Evolutionary conservation across 1,139 yeast species (phyloP).

Genomic region (Candida sp.): DNA sequence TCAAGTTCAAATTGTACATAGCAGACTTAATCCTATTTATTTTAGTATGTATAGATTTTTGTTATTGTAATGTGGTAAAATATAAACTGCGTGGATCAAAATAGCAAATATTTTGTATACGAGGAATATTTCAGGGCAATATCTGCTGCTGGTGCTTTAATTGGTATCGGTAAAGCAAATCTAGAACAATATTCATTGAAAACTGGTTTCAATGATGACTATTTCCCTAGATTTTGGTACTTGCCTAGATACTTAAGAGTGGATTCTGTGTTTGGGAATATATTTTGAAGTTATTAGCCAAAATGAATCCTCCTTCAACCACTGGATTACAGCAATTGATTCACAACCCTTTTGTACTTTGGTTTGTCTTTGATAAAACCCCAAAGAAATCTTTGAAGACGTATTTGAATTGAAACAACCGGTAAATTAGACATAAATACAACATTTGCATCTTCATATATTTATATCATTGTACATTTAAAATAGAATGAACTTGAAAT

Average conservation of each 20-base stretch:
- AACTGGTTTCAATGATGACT: slow-evolving; percentile 23
- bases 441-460: too few species aligned
- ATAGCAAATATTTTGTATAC: slow-evolving; percentile 10
- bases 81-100: too few species aligned
- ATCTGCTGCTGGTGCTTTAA: slow-evolving; percentile 48
- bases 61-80: too few species aligned
- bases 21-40: too few species aligned
- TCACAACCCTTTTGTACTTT: not conserved
- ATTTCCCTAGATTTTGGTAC: slow-evolving; percentile 28
- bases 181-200: slow-evolving; percentile 32
- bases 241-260: slow-evolving; percentile 27
- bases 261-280: slow-evolving; percentile 19
- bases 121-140: slow-evolving; percentile 38
- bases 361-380: not conserved
- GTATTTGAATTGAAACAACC: not conserved
- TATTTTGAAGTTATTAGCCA: not conserved
- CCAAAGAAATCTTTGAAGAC: not conserved
- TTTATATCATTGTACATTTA: too few species aligned
- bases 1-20: too few species aligned
- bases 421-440: too few species aligned
- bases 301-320: not conserved
- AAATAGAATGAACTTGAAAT: too few species aligned
- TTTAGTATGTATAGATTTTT: too few species aligned
- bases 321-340: not conserved
- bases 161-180: slow-evolving; percentile 13